Conservation (phyloP, 2,329 filamentous ascomycete species). For the Lachnum nothofagi region DNA sequence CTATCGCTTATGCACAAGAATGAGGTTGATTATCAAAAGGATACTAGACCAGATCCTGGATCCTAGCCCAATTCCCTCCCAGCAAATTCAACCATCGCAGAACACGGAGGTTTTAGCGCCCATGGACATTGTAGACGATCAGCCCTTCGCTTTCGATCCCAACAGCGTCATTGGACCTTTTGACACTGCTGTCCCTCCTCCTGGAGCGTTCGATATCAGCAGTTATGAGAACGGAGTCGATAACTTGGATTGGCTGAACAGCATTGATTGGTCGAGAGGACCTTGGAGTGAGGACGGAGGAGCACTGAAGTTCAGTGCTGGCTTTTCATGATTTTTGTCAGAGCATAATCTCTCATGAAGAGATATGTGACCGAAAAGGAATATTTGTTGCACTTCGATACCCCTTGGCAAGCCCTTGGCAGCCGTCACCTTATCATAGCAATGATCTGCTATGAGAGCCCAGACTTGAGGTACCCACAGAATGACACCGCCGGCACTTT, state of each 20-base stretch:
- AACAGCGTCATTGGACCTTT: constrained; percentile 6
- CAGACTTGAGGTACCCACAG: too few relatives aligned
- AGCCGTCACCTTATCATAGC: too few relatives aligned
- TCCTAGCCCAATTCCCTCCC: constrained; percentile 21
- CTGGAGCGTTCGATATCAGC: constrained; percentile 17
- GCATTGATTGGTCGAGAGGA: constrained; percentile 29
- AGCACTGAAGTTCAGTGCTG: constrained; percentile 4
- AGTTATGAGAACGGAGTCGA: constrained; percentile 21
- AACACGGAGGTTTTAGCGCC: constrained; percentile 3
- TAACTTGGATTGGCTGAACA: constrained; percentile 30
- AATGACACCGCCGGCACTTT: too few relatives aligned
- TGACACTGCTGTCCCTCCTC: constrained; percentile 12
- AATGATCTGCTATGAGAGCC: too few relatives aligned
- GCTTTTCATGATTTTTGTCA: neutral
- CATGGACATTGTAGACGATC: neutral
- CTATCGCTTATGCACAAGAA: constrained; percentile 42
- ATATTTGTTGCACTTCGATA: too few relatives aligned
- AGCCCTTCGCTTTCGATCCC: constrained; percentile 3
- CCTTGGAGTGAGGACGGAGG: constrained; percentile 24
- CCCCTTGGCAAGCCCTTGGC: too few relatives aligned
- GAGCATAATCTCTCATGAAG: too few relatives aligned
- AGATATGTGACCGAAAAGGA: too few relatives aligned
- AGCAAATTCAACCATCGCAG: neutral
- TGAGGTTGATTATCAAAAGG: constrained; percentile 45
- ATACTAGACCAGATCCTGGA: constrained; percentile 48